phyloP scores from a whole-genome alignment of 2,329 filamentous ascomycete genomes.

The Phialophora chinensis region DNA sequence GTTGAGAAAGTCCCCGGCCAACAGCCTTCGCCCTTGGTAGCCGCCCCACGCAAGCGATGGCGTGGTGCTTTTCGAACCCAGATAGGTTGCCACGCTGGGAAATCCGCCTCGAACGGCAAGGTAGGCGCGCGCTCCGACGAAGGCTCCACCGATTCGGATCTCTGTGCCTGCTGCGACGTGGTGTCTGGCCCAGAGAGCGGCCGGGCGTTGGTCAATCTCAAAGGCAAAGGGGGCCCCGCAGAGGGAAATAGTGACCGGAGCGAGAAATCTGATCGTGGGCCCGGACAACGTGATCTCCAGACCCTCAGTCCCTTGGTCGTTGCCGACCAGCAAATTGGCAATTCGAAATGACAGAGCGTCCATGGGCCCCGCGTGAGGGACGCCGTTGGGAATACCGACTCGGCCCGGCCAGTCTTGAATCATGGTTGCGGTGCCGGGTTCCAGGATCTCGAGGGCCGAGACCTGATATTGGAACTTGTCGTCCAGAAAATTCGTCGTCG shows the following conservation, averaged over 20 bases:
- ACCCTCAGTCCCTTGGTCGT: conserved; percentile 56
- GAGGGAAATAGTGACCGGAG: conserved; percentile 60
- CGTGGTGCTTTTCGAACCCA: conserved; percentile 64
- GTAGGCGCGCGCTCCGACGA: conserved; percentile 54
- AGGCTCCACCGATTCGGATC: conserved; percentile 58
- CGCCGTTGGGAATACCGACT: conserved; percentile 60
- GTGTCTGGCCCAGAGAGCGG: conserved; percentile 4
- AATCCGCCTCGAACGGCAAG: conserved; percentile 9
- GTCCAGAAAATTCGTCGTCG: neutral
- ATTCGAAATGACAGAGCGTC: conserved; percentile 61
- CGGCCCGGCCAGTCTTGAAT: conserved; percentile 65
- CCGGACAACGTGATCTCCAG: conserved; percentile 66
- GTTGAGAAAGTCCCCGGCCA: conserved; percentile 12
- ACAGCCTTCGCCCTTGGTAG: conserved; percentile 52
- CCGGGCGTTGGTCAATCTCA: conserved; percentile 29
- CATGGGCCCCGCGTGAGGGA: conserved; percentile 66
- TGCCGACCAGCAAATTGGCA: conserved; percentile 65
- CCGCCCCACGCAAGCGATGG: conserved; percentile 64
- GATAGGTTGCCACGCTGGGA: conserved; percentile 52
- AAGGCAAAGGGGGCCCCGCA: conserved; percentile 59
- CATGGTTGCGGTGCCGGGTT: conserved; percentile 61
- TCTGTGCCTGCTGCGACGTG: conserved; percentile 56
- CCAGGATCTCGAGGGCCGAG: conserved; percentile 61
- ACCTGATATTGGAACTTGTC: conserved; percentile 55
- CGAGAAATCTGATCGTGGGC: conserved; percentile 62